These are phyloP conservation scores for Phytophthora multivora DNA, from an alignment of 352 stramenopile genomes.

Conservation along the genomic window DNA sequence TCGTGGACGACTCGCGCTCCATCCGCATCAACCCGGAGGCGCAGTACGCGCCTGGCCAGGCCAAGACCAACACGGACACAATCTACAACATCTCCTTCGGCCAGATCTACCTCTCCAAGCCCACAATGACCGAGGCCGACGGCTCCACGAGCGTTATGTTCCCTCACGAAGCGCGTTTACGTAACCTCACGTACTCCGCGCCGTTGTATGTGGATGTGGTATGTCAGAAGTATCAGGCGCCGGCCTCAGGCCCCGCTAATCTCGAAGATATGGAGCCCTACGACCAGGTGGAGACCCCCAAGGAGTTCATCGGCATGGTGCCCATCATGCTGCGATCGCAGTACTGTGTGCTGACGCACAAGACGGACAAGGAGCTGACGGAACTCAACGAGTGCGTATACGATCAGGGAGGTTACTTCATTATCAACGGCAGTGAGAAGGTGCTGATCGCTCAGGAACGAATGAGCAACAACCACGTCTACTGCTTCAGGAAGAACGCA, in stretches of 20 bases:
- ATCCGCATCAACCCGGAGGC: slow-evolving; percentile 97
- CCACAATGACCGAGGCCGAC: slow-evolving; percentile 97
- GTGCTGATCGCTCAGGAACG: slow-evolving; percentile 99
- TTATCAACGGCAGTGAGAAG: slow-evolving; percentile 98
- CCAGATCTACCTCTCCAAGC: slow-evolving; percentile 98
- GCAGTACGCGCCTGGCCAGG: slow-evolving; percentile 95
- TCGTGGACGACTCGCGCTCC: slow-evolving; percentile 97
- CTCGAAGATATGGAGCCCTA: slow-evolving; percentile 90
- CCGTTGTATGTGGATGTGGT: slow-evolving; percentile 98
- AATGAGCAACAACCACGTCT: slow-evolving; percentile 99
- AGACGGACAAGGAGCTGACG: slow-evolving; percentile 93
- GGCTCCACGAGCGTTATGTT: slow-evolving; percentile 98
- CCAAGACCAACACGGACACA: slow-evolving; percentile 91
- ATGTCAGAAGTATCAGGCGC: slow-evolving; percentile 91
- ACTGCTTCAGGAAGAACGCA: slow-evolving; percentile 99
- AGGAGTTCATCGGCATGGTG: slow-evolving; percentile 98
- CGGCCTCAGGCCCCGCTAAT: slow-evolving; percentile 60
- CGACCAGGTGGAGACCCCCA: slow-evolving; percentile 85
- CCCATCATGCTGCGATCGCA: slow-evolving; percentile 98
- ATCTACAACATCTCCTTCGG: slow-evolving; percentile 97
- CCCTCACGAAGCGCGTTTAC: slow-evolving; percentile 97
- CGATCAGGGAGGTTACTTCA: slow-evolving; percentile 99
- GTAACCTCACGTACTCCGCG: slow-evolving; percentile 99
- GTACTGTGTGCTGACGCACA: slow-evolving; percentile 95
- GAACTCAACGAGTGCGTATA: slow-evolving; percentile 99